Evolutionary conservation across 768 basidiomycete species (phyloP), one percentile per base, ranked within the genome.

Genomic region (Calocybe indica): DNA sequence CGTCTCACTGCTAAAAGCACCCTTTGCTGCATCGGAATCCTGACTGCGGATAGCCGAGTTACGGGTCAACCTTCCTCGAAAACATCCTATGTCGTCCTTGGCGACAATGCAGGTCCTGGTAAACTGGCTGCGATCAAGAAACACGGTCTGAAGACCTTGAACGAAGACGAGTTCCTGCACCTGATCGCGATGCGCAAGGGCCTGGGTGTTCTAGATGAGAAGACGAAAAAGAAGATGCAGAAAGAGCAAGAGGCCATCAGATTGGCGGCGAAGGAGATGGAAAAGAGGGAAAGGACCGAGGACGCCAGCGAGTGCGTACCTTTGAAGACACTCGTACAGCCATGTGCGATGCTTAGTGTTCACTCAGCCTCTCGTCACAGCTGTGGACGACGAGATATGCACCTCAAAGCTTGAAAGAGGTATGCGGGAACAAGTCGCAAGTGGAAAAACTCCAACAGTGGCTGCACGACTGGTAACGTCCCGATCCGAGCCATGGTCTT

Each of bases 361-460:
- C 49, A 30, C 45, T 66, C 1, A 75, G 82, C 54, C 66, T 72
- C 2, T 71, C 70, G 1, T 73, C 76, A 2, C 92, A 95, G 61
- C 73, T 98, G 1, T 98, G 96, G 96, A 97, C 96, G 35, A 86
- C 85, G 31, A 83, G 92, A 7, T 99, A 99, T 61, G 95, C 96
- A 0, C 96, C 96, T 1, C 81, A 84, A 53, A 76, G 74, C 2
- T 54, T 93, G 47, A 93, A 89, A 56, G 92, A 99, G 48, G 79
- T 99, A 12, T 97, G 94, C 52, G 96, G 96, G 6, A 99, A 98
- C 70, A 98, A 98, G 66, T 76, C 80, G 0, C 78, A 83, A 46
- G 85, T 98, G 1, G 94, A 98, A 66, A 92, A 92, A 58, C 68
- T 99, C 3, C 82, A 83, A 46, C 71, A 70, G 32, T 99, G 96